Base-by-base conservation (phyloP, 331 rosid species). In the Acacia concinna region DNA sequence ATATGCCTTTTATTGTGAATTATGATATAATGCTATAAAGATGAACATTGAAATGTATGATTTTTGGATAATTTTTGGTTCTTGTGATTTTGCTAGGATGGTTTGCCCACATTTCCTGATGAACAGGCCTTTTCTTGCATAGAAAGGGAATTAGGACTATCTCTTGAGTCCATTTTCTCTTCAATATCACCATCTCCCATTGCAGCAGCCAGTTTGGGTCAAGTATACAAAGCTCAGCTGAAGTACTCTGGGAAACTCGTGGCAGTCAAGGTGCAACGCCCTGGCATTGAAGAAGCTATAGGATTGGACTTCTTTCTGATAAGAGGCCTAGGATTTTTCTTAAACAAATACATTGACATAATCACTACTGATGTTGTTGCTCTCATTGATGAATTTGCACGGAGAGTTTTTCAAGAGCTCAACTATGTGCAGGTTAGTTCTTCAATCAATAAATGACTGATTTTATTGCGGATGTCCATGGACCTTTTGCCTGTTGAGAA, bases 151-250 rank as follows among this genome's bases (percentile, higher is more conserved):
- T 62, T 93, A 74, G 92, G 86, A 80, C 60, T 83, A 20, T 77
- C 95, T 23, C 92, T 93, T 4, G 92, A 91, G 28, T 86, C 98
- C 18, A 80, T 93, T 51, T 93, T 59, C 82, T 91, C 96, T 28
- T 80, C 87, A 37, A 88, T 93, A 83, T 88, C 98, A 23, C 90
- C 94, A 27, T 90, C 92, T 31, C 97, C 98, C 10, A 84, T 93
- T 66, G 98, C 97, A 18, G 98, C 98, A 10, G 98, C 98, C 78
- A 93, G 98, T 88, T 88, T 93, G 60, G 98, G 98, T 60, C 98
- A 93, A 84, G 98, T 93, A 40, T 93, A 93, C 81, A 93, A 93
- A 89, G 98, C 91, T 80, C 86, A 73, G 83, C 89, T 93, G 25
- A 88, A 85, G 81, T 74, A 81, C 68, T 84, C 95, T 28, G 92